Evolutionary conservation across 192 early-diverging fungal genomes (phyloP), one percentile per base, ranked within the genome.

Genomic region (Backusella westeae): DNA sequence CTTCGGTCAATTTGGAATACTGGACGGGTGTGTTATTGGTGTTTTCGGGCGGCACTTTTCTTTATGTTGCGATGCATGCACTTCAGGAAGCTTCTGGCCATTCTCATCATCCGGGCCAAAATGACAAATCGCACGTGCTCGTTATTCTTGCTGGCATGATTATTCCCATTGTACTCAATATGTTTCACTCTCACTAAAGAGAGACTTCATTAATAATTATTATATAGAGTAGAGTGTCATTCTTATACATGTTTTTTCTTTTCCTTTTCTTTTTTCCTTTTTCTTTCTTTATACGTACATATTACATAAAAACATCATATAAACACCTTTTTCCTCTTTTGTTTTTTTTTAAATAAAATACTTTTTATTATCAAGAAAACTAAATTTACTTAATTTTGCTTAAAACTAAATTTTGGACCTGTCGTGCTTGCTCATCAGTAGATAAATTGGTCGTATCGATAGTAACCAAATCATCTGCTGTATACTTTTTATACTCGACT

Each of bases 31-130:
- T 94, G 59, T 85, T 89, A 3, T 89, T 99, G 21, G 76, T 99
- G 44, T 99, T 97, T 75, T 97, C 95, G 10, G 97, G 95, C 0
- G 92, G 93, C 17, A 93, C 91, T 0, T 95, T 99, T 78, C 81
- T 97, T 32, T 99, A 99, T 77, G 97, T 97, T 6, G 95, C 97
- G 0, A 95, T 96, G 81, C 88, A 89, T 84, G 86, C 87, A 17
- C 80, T 89, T 80, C 80, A 85, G 53, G 86, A 89, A 76, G 82
- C 87, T 15, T 34, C 53, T 1, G n/a, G 46, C 3, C 67, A 75
- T 36, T 67, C 67, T 15, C 38, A 67, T 67, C 39, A 68, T 36
- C n/a, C 78, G 65, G 63, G 29, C 10, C 67, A 70, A 21, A 34
- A 39, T 63, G 56, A 63, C 26, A 63, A 63, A 26, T 26, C 56